phyloP scores from a whole-genome alignment of 2,329 filamentous ascomycete genomes.

The Nothophoma quercina region DNA sequence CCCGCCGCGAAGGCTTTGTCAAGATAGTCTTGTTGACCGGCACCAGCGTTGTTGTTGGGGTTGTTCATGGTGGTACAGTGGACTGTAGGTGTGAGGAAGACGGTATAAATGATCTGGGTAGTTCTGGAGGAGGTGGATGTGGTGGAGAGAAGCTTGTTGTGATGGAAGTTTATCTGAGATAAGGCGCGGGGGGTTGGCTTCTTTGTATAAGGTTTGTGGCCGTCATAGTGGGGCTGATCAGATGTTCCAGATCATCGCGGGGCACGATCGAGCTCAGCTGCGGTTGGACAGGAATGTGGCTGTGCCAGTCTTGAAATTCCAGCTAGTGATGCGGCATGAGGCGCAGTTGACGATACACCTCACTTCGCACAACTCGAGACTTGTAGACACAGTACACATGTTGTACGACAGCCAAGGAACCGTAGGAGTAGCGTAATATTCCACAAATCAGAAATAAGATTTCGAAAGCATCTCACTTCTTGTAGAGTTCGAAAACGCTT shows the following conservation, averaged over 20 bases:
- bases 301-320: not conserved
- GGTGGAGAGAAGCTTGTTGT: not conserved
- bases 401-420: too few relatives aligned
- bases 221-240: too few relatives aligned
- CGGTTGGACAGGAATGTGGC: not conserved
- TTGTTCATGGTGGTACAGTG: constrained; percentile 4
- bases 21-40: constrained; percentile 14
- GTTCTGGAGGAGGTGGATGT: not conserved
- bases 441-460: too few relatives aligned
- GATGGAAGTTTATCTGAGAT: not conserved
- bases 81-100: not conserved
- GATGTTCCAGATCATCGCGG: constrained; percentile 1
- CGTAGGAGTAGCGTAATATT: too few relatives aligned
- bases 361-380: too few relatives aligned
- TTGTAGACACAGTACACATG: too few relatives aligned
- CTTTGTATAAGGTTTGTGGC: too few relatives aligned
- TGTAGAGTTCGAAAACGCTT: too few relatives aligned
- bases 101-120: too few relatives aligned
- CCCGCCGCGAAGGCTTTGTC: constrained; percentile 52
- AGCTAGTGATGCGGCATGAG: not conserved
- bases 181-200: not conserved
- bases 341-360: not conserved
- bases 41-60: constrained; percentile 13
- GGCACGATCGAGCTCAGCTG: constrained; percentile 4
- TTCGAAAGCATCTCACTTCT: too few relatives aligned